phyloP scores from a whole-genome alignment of 2,329 filamentous ascomycete species.

The Nigrospora sphaerica region DNA sequence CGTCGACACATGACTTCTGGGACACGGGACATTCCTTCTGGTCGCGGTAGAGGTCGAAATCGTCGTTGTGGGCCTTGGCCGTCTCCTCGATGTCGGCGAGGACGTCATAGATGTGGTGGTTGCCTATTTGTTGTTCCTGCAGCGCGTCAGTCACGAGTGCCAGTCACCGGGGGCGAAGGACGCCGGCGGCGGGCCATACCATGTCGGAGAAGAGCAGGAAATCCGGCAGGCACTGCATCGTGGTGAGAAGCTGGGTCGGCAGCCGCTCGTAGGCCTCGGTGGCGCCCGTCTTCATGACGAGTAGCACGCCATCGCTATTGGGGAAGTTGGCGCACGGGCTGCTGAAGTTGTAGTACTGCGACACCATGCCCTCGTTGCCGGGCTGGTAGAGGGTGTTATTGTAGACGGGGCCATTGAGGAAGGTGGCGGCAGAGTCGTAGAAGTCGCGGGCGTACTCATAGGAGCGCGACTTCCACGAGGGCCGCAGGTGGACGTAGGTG shows the following conservation, averaged over 20 bases:
- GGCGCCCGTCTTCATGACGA: conserved; percentile 54
- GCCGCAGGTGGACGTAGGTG: conserved; percentile 16
- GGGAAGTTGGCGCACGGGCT: conserved; percentile 33
- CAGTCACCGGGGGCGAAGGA: neutral
- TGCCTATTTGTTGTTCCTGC: conserved; percentile 42
- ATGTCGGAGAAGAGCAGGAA: conserved; percentile 52
- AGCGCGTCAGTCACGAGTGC: neutral
- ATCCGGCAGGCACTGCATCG: conserved; percentile 45
- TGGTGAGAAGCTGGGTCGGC: conserved; percentile 48
- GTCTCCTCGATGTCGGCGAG: conserved; percentile 26
- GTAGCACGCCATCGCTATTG: conserved; percentile 33
- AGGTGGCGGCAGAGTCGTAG: conserved; percentile 18
- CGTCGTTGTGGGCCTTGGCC: conserved; percentile 28
- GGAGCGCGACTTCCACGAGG: conserved; percentile 15
- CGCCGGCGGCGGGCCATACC: conserved; percentile 15
- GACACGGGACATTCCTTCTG: conserved; percentile 38
- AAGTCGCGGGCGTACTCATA: conserved; percentile 21
- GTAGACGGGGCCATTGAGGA: conserved; percentile 21
- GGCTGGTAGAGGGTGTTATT: conserved; percentile 32
- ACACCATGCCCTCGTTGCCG: conserved; percentile 24
- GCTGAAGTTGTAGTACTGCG: conserved; percentile 27
- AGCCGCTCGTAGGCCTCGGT: conserved; percentile 47
- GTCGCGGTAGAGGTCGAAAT: conserved; percentile 37
- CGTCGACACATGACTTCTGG: conserved; percentile 34
- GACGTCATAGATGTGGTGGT: conserved; percentile 31